These are phyloP conservation scores for Pythium aquatile DNA, from an alignment of 352 stramenopile species.

Conservation along the genomic window DNA sequence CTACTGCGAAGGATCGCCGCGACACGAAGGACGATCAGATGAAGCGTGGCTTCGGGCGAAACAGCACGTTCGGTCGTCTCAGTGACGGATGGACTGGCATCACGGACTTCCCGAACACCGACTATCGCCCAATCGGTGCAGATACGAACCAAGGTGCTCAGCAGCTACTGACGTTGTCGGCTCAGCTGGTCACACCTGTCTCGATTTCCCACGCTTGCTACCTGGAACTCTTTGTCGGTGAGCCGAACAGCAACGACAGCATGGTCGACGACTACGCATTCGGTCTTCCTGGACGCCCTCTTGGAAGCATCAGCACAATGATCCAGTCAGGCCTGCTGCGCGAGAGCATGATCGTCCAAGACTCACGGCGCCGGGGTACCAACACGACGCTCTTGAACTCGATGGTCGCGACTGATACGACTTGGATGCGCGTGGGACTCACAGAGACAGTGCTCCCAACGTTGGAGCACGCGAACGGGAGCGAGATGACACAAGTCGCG, in stretches of 20 bases:
- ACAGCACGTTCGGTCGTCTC: constrained; percentile 35
- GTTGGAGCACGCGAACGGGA: constrained; percentile 31
- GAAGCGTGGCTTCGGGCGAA: constrained; percentile 18
- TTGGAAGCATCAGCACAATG: constrained; percentile 69
- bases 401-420: constrained; percentile 46
- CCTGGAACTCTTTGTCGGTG: constrained; percentile 71
- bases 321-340: constrained; percentile 70
- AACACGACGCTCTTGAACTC: constrained; percentile 28
- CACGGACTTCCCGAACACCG: constrained; percentile 67
- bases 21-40: constrained; percentile 47
- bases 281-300: constrained; percentile 43
- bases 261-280: constrained; percentile 58
- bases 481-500: constrained; percentile 43
- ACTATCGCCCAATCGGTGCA: constrained; percentile 62
- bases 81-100: constrained; percentile 72
- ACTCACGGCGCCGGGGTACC: constrained; percentile 14
- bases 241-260: constrained; percentile 51
- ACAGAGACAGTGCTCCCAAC: constrained; percentile 78
- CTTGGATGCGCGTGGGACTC: constrained; percentile 70
- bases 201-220: constrained; percentile 71
- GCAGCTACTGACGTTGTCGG: constrained; percentile 74
- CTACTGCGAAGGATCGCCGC: constrained; percentile 5
- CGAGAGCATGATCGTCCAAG: constrained; percentile 56
- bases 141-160: constrained; percentile 58
- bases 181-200: constrained; percentile 64